phyloP scores from a whole-genome alignment of 129 eudicot species.

The Centaurea solstitialis region DNA sequence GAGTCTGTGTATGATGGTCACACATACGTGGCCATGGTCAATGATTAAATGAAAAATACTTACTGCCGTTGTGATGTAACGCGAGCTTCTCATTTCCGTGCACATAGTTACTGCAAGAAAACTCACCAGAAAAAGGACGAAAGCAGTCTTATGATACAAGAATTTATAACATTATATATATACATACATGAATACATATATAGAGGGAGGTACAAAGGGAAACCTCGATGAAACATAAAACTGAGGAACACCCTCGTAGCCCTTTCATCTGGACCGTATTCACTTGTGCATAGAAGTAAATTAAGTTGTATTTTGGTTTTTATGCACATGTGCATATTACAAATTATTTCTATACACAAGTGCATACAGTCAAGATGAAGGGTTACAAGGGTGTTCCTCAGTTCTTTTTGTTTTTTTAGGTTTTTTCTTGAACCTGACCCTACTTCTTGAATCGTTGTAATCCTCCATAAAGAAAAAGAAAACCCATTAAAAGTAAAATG shows the following conservation, averaged over 20 bases:
- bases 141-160: background rate
- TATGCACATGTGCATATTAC: too few relatives aligned
- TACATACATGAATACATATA: background rate
- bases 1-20: conserved; percentile 22
- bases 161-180: background rate
- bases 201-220: too few relatives aligned
- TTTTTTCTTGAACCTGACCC: too few relatives aligned
- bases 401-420: too few relatives aligned
- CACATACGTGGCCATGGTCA: conserved; percentile 9
- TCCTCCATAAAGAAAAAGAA: background rate
- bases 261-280: too few relatives aligned
- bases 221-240: too few relatives aligned
- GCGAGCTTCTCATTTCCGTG: background rate
- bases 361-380: too few relatives aligned
- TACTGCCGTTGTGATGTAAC: background rate
- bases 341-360: too few relatives aligned
- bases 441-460: background rate
- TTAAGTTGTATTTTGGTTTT: too few relatives aligned
- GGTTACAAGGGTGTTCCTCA: too few relatives aligned
- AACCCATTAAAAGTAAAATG: background rate
- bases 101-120: background rate
- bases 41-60: conserved; percentile 14
- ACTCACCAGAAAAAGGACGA: background rate
- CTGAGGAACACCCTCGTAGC: too few relatives aligned
- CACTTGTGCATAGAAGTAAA: too few relatives aligned